Conservation (phyloP, 495 filamentous ascomycete genomes). For the Xylaria cubensis region DNA sequence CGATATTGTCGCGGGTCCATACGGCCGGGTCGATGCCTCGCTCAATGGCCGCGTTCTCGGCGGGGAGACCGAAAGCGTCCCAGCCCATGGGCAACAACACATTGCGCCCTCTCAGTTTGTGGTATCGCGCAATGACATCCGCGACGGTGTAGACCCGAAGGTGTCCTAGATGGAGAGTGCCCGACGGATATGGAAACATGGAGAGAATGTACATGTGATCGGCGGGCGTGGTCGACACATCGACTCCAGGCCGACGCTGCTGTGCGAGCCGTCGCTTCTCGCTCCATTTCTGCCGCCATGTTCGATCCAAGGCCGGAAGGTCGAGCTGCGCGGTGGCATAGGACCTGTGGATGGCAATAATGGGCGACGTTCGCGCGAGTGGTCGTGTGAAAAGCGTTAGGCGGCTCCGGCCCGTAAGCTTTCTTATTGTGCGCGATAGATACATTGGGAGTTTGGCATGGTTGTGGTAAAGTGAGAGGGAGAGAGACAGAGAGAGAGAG, state of each 20-base stretch:
- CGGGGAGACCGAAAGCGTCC: constrained; percentile 91
- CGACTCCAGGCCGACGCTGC: constrained; percentile 26
- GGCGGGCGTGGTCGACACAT: constrained; percentile 29
- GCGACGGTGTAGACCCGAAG: constrained; percentile 90
- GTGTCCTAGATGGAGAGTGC: constrained; percentile 88
- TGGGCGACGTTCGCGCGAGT: constrained; percentile 11
- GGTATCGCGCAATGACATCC: constrained; percentile 80
- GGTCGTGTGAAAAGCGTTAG: constrained; percentile 28
- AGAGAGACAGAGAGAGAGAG: background rate
- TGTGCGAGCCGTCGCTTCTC: constrained; percentile 18
- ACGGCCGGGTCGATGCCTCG: constrained; percentile 74
- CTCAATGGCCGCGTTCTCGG: constrained; percentile 94
- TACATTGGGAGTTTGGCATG: constrained; percentile 36
- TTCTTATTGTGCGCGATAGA: constrained; percentile 28
- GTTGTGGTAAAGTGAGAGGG: constrained; percentile 7
- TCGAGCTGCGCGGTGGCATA: constrained; percentile 58
- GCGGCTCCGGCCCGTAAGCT: constrained; percentile 30
- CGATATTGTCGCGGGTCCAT: constrained; percentile 84
- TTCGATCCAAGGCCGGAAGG: constrained; percentile 69
- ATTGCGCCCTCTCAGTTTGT: constrained; percentile 74
- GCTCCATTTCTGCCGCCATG: constrained; percentile 69
- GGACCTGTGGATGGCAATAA: constrained; percentile 16
- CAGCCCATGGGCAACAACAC: constrained; percentile 91
- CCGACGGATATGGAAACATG: constrained; percentile 95
- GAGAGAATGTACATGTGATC: constrained; percentile 78